Percentiles rank a stretch among this genome's conserved stretches.
Conservation (phyloP, 441 rosid species). For the Theobroma grandiflorum region DNA sequence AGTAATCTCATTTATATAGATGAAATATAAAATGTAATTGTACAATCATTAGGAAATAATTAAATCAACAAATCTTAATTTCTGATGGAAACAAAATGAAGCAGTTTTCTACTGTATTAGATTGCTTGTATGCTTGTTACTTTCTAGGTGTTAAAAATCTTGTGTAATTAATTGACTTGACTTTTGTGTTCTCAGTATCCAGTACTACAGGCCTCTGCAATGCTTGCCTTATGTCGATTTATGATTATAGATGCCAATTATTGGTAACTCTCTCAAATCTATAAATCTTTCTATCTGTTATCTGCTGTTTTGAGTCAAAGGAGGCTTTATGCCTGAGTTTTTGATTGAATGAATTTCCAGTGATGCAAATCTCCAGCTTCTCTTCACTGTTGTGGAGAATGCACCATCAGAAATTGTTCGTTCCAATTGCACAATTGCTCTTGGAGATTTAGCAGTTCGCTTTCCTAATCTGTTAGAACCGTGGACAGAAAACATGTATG, state of each 20-base stretch:
- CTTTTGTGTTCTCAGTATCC: constrained; percentile 69
- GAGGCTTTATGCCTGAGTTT: constrained; percentile 35
- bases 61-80: neutral
- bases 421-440: constrained; percentile 94
- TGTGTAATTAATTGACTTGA: constrained; percentile 13
- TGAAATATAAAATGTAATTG: neutral
- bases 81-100: constrained; percentile 18
- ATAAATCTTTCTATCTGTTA: constrained; percentile 5
- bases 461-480: constrained; percentile 97
- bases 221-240: constrained; percentile 95
- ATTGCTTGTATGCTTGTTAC: constrained; percentile 8
- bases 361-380: constrained; percentile 95
- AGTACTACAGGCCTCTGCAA: constrained; percentile 90
- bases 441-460: constrained; percentile 98
- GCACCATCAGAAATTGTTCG: constrained; percentile 94
- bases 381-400: constrained; percentile 96
- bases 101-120: neutral
- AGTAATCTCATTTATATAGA: neutral
- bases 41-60: neutral
- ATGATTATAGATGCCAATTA: constrained; percentile 93
- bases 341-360: constrained; percentile 55
- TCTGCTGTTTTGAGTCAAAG: constrained; percentile 12
- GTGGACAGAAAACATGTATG: constrained; percentile 98
- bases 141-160: neutral
- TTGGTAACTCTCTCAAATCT: constrained; percentile 61